phyloP scores from a whole-genome alignment of 1,284 basidiomycete genomes.

The Fistulina hepatica region DNA sequence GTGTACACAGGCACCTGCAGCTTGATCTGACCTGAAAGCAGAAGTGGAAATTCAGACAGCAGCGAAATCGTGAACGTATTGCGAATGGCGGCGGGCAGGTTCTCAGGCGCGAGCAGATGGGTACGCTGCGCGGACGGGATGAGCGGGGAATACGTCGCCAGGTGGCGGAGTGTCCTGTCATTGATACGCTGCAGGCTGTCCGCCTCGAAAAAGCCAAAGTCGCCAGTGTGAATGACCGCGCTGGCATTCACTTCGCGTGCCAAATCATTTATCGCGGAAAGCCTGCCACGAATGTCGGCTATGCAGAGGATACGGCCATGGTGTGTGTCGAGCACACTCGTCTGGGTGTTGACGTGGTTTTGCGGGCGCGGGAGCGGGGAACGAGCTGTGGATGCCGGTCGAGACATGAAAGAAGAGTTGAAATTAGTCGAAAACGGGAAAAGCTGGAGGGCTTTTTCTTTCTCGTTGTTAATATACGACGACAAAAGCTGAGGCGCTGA shows the following conservation, averaged over 20 bases:
- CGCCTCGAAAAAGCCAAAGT: conserved; percentile 96
- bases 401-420: too few species aligned
- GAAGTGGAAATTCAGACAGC: conserved; percentile 89
- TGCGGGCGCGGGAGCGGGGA: conserved; percentile 45
- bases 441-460: too few species aligned
- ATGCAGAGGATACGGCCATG: conserved; percentile 90
- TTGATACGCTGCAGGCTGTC: conserved; percentile 82
- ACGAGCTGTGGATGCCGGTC: conserved; percentile 46
- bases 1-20: conserved; percentile 91
- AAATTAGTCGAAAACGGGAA: too few species aligned
- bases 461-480: too few species aligned
- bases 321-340: conserved; percentile 60
- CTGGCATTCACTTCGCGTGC: conserved; percentile 83
- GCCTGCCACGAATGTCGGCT: conserved; percentile 87
- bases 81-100: conserved; percentile 49
- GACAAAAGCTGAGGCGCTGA: too few species aligned
- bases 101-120: conserved; percentile 64
- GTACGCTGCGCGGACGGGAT: conserved; percentile 75
- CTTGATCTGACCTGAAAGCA: conserved; percentile 81
- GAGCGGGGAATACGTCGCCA: conserved; percentile 96
- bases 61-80: conserved; percentile 57
- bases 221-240: conserved; percentile 96
- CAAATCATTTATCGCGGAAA: conserved; percentile 83
- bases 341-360: conserved; percentile 64
- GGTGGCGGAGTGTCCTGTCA: conserved; percentile 90